Evolutionary conservation across 1,284 basidiomycete genomes (phyloP), one percentile per base, ranked within the genome.

Genomic region (Inonotus hispidus): DNA sequence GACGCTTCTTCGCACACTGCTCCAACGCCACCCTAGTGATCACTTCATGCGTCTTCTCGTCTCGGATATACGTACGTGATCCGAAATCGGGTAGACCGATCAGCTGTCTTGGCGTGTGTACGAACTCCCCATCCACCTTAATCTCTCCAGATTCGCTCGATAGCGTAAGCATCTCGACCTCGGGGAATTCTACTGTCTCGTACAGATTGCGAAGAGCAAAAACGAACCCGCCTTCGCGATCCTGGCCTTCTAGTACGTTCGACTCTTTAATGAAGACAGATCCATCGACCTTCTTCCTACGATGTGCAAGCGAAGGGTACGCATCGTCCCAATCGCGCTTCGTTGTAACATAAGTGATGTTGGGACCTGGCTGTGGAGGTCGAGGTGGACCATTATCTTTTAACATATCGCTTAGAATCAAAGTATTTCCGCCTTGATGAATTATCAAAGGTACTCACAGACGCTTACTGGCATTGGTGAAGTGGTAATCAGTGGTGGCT

Each of bases 221-320:
- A 14, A 58, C 11, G 27, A 58, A 58, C 5, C 45, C 43, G 11
- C 45, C 29, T 49, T 58, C 56, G 16, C 56, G 56, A 49, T 58
- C 56, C 29, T 58, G 56, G 45, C 56, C 56, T 27, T 49, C 56
- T 16, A 58, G 45, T 13, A 58, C 25, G 45, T 45, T 49, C 19
- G 45, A 25, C 16, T 27, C 19, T 35, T 49, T 58, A 7, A 16
- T 14, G 14, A n/a, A 52, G 5, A 43, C n/a, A 14, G 41, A 16
- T 43, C 6, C 19, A 43, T 16, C 16, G 41, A 43, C 7, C 3
- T 6, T 43, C 41, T 43, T 43, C 19, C 41, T 16, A 43, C 6
- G 13, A 21, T 16, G 16, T 13, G 16, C 19, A 7, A 43, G 41
- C 19, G 41, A 43, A 21, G n/a, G 19, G 41, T 43, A 43, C 19